Evolutionary conservation across 148 eudicot species (phyloP), one percentile per base, ranked within the genome.

Genomic region (Oxyria digyna): DNA sequence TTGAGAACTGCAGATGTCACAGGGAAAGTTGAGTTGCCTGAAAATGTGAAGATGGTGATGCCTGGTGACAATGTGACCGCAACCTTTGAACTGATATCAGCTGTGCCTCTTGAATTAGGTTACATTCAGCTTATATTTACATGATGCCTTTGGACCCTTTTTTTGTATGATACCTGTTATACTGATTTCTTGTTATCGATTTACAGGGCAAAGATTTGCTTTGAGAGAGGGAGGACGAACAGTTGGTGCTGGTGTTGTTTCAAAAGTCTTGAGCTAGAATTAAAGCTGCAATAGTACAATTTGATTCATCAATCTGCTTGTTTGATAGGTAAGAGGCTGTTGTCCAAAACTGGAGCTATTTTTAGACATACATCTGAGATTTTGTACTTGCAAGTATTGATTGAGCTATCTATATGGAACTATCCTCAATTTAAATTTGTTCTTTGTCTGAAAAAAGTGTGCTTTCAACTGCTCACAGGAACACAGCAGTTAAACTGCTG

Each of bases 11-110:
- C 93, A 38, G 97, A 91, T 79, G 84, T 91, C 68, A 84, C 87
- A 27, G 97, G 97, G 27, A 94, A 82, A 78, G 88, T 94, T 42
- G 89, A 85, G 71, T 82, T 90, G 85, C 99, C 99, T 0, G 91
- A 90, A 72, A 82, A 80, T 70, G 89, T 94, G 24, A 94, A 88
- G 87, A 94, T 91, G 97, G 97, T 91, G 74, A 85, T 94, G 91
- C 99, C 99, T 32, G 99, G 99, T 68, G 99, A 94, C 85, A 91
- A 94, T 80, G 93, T 94, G 71, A 85, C 91, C 77, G 97, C 97
- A 71, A 75, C 77, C 74, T 94, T 94, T 81, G 99, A 94, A 84
- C 85, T 94, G 72, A 84, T 83, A 20, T 79, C 80, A 3, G 73
- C 99, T 0, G 89, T 90, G 74, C 92, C 97, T 64, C 89, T 90